Percentiles rank a stretch among this genome's conserved stretches.
Conservation (phyloP, 2,329 filamentous ascomycete genomes). For the Botryotinia globosa region DNA sequence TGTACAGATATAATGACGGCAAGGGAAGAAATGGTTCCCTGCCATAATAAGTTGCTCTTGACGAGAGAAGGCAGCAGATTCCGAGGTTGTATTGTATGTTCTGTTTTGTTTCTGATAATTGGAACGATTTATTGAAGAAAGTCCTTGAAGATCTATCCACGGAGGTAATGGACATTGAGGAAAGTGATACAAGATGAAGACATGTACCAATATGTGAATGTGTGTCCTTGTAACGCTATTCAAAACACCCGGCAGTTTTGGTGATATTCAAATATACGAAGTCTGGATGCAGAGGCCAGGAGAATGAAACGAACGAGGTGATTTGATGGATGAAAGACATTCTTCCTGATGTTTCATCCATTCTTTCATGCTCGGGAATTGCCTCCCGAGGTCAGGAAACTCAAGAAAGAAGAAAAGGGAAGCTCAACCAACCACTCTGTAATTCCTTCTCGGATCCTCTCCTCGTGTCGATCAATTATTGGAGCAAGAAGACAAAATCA, state of each 20-base stretch:
- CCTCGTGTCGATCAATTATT: background rate
- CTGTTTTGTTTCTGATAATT: background rate
- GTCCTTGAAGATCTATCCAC: background rate
- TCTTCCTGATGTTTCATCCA: constrained; percentile 5
- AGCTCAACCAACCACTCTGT: background rate
- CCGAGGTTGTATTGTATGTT: background rate
- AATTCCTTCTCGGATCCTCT: background rate
- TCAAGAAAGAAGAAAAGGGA: background rate
- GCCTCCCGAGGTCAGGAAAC: background rate
- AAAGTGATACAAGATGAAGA: constrained; percentile 2
- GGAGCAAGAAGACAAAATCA: background rate
- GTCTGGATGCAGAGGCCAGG: background rate
- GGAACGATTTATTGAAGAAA: background rate
- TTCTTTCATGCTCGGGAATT: background rate
- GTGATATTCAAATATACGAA: too few species aligned
- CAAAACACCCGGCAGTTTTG: background rate
- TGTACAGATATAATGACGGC: background rate
- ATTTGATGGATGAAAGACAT: constrained; percentile 4
- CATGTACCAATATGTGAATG: background rate
- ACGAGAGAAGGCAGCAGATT: background rate
- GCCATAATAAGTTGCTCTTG: background rate
- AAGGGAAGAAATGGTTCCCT: background rate
- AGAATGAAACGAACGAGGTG: background rate
- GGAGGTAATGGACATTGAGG: background rate
- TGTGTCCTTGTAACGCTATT: background rate